Evolutionary conservation across 2,329 filamentous ascomycete species (phyloP).

Genomic region (Botrytis cinerea): DNA sequence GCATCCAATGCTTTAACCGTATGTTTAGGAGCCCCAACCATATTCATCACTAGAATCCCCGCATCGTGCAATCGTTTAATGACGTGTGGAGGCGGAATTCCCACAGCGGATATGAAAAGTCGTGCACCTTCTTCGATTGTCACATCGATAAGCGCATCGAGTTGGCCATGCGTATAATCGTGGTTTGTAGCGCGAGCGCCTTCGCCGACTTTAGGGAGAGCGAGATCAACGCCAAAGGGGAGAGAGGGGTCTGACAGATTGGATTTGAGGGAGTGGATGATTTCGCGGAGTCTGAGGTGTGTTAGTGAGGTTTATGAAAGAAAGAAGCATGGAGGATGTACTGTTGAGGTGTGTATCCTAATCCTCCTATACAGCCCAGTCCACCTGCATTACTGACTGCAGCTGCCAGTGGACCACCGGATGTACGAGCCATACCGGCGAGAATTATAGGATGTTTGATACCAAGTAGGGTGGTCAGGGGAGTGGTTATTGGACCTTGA

Average conservation of each 20-base stretch:
- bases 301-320: not conserved
- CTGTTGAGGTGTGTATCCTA: conserved; percentile 65
- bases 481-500: conserved; percentile 61
- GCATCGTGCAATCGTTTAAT: conserved; percentile 77
- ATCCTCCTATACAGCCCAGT: conserved; percentile 71
- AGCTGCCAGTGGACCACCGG: conserved; percentile 74
- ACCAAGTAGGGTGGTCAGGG: conserved; percentile 73
- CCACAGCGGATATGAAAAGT: conserved; percentile 86
- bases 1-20: conserved; percentile 83
- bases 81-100: conserved; percentile 73
- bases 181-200: conserved; percentile 87
- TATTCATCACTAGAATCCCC: conserved; percentile 90
- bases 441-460: conserved; percentile 90
- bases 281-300: conserved; percentile 60
- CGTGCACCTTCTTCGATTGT: conserved; percentile 80
- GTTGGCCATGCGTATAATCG: conserved; percentile 88
- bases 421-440: conserved; percentile 90
- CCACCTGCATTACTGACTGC: conserved; percentile 80
- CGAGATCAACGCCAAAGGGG: conserved; percentile 89
- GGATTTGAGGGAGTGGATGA: conserved; percentile 83
- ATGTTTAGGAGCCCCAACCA: conserved; percentile 92
- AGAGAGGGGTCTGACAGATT: conserved; percentile 66
- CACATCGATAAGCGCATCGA: conserved; percentile 85
- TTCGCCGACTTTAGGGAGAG: conserved; percentile 85
- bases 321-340: not conserved